Percentiles rank a stretch among this genome's conserved stretches.
phyloP scores from a whole-genome alignment of 495 filamentous ascomycete genomes.

The Penicillium coffeae region DNA sequence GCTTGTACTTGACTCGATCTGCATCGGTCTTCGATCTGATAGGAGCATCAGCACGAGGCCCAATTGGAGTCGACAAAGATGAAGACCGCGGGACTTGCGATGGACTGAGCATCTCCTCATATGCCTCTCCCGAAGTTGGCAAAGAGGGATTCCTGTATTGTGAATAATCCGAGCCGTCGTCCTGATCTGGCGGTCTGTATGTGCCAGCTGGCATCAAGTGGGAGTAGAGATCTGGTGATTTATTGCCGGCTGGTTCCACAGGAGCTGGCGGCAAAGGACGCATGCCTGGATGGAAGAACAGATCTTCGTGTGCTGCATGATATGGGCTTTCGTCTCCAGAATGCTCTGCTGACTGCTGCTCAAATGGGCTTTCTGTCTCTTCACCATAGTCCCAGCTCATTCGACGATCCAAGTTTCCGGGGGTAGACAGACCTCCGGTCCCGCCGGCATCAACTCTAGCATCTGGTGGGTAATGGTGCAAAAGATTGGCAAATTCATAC shows the following conservation, averaged over 20 bases:
- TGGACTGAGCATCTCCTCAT: slow-evolving; percentile 42
- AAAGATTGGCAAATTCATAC: slow-evolving; percentile 55
- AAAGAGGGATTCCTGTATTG: slow-evolving; percentile 42
- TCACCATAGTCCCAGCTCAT: slow-evolving; percentile 95
- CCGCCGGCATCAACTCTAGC: slow-evolving; percentile 75
- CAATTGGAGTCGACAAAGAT: slow-evolving; percentile 73
- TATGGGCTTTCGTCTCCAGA: slow-evolving; percentile 52
- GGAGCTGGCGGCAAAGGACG: slow-evolving; percentile 82
- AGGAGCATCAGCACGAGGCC: slow-evolving; percentile 74
- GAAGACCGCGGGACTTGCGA: slow-evolving; percentile 76
- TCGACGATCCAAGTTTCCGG: slow-evolving; percentile 57
- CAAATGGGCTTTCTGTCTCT: slow-evolving; percentile 51
- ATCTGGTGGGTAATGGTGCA: slow-evolving; percentile 50
- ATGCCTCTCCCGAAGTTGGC: slow-evolving; percentile 44
- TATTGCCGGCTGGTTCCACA: slow-evolving; percentile 43
- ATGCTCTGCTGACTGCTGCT: slow-evolving; percentile 47
- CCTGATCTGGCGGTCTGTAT: slow-evolving; percentile 44
- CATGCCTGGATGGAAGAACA: slow-evolving; percentile 90
- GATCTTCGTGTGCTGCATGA: slow-evolving; percentile 71
- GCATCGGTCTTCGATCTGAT: slow-evolving; percentile 94
- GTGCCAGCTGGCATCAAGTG: slow-evolving; percentile 56
- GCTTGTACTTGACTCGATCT: slow-evolving; percentile 58
- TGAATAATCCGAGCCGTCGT: slow-evolving; percentile 27
- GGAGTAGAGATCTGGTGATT: slow-evolving; percentile 31
- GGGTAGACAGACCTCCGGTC: slow-evolving; percentile 79